Base-by-base conservation (phyloP, 2,329 filamentous ascomycete genomes). In the Chaetothyriales sp. region DNA sequence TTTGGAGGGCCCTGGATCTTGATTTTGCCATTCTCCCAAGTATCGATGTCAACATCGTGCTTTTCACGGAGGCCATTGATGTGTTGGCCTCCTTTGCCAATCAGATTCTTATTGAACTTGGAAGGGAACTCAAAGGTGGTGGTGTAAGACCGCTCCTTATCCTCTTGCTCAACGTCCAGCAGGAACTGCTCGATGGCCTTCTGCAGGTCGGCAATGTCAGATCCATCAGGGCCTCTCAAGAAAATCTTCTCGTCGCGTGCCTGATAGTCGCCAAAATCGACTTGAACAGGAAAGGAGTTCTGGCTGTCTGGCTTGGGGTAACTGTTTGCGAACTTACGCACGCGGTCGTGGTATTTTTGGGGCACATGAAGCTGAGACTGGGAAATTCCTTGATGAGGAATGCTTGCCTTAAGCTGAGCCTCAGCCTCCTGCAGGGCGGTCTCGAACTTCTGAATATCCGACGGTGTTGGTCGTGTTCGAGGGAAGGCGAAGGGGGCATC, bases 1-100 rank as follows among this genome's bases (percentile, higher is more conserved):
- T 88, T 87, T 71, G 94, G 87, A 48, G 92, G 90, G 22, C 94
- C 92, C 74, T 94, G 95, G 61, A 98, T 81, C 69, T 95, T 88
- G 48, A 97, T 88, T 70, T 89, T 89, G 59, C 92, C 92, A 62
- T 95, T 87, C 60, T 94, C 83, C 6, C 53, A 52, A 43, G 97
- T 84, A 69, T 95, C 89, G 56, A 98, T 83, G 54, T 84, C 80
- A 46, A 85, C 81, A 63, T 85, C 82, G 54, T 82, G 82, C 62
- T 84, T 81, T 44, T 85, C 81, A 29, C 81, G 77, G 46, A 83
- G 70, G 61, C 81, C 80, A 64, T 80, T 81, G 66, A 85, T 83
- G 65, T 83, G 84, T 61, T 82, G 79, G 49, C 81, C 81, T 43
- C 76, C 75, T 63, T 77, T 78, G 54, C 81, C 81, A 55, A 85